These are phyloP conservation scores for Protomyces inundatus DNA, from an alignment of 1,139 yeast genomes.

Conservation along the genomic window DNA sequence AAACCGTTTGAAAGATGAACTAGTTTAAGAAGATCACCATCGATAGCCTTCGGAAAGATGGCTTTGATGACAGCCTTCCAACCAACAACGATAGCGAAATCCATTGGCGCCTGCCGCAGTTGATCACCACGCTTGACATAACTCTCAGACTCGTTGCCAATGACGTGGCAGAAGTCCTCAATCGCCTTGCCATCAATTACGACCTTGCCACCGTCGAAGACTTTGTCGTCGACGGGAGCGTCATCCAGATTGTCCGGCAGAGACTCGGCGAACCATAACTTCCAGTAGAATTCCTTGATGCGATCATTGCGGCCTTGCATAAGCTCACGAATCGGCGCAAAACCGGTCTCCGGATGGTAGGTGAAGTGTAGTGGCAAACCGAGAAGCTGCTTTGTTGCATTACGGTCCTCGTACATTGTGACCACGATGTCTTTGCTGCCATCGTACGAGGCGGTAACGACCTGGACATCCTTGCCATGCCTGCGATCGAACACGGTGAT, in stretches of 20 bases:
- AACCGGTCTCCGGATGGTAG: conserved; percentile 80
- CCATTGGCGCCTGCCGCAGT: conserved; percentile 81
- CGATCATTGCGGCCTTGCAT: conserved; percentile 88
- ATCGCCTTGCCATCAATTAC: conserved; percentile 71
- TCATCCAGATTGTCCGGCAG: conserved; percentile 52
- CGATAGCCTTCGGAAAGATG: conserved; percentile 91
- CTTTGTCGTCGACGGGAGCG: conserved; percentile 57
- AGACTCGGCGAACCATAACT: conserved; percentile 78
- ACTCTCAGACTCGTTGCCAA: conserved; percentile 95
- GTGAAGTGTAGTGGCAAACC: conserved; percentile 66
- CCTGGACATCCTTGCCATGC: conserved; percentile 66
- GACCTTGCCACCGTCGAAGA: conserved; percentile 63
- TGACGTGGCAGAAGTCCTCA: conserved; percentile 91
- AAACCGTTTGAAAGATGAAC: conserved; percentile 95
- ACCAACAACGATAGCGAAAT: conserved; percentile 95
- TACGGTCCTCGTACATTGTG: conserved; percentile 80
- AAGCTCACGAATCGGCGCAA: conserved; percentile 87
- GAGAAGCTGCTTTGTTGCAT: conserved; percentile 65
- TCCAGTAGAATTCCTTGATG: conserved; percentile 96
- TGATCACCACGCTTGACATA: conserved; percentile 85
- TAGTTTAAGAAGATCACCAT: conserved; percentile 89
- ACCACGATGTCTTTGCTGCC: conserved; percentile 55
- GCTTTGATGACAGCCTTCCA: conserved; percentile 98
- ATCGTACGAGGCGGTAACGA: conserved; percentile 54
- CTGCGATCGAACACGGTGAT: conserved; percentile 58